Evolutionary conservation across 129 eudicot species (phyloP).

Genomic region (Gnaphalium uliginosum): DNA sequence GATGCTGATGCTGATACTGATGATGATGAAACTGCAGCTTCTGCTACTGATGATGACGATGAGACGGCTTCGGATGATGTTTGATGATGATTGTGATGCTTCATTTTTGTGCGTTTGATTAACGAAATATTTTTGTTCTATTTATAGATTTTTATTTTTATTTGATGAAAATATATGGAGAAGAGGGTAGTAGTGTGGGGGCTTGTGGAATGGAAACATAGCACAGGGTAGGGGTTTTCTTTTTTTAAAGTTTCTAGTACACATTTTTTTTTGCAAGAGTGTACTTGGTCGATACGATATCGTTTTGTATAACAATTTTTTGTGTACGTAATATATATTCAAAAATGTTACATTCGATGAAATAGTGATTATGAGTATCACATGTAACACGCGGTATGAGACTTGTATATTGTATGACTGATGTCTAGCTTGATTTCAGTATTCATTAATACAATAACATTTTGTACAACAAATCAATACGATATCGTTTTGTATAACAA

Average conservation of each 20-base stretch:
- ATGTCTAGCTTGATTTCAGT: too few species aligned
- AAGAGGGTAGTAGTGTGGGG: background rate
- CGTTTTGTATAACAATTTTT: background rate
- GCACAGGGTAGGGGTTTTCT: slow-evolving; percentile 17
- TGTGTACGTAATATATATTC: background rate
- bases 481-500: too few species aligned
- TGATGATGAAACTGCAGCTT: slow-evolving; percentile 44
- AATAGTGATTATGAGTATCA: too few species aligned
- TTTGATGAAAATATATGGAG: slow-evolving; percentile 30
- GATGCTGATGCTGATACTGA: slow-evolving; percentile 34
- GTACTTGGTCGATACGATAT: background rate
- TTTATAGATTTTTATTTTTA: slow-evolving; percentile 33
- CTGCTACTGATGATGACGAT: slow-evolving; percentile 30
- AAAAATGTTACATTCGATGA: too few species aligned
- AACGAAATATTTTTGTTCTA: slow-evolving; percentile 26
- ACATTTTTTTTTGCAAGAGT: background rate
- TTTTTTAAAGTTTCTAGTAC: too few species aligned
- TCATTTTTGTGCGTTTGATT: slow-evolving; percentile 26
- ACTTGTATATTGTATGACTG: too few species aligned
- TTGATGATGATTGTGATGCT: slow-evolving; percentile 48
- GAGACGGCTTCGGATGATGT: slow-evolving; percentile 8
- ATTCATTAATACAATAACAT: too few species aligned
- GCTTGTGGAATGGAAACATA: background rate
- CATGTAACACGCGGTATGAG: background rate
- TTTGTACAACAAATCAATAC: too few species aligned